These are phyloP conservation scores for Xerocomus amazonicus DNA, from an alignment of 1,284 basidiomycete genomes.

Conservation along the genomic window DNA sequence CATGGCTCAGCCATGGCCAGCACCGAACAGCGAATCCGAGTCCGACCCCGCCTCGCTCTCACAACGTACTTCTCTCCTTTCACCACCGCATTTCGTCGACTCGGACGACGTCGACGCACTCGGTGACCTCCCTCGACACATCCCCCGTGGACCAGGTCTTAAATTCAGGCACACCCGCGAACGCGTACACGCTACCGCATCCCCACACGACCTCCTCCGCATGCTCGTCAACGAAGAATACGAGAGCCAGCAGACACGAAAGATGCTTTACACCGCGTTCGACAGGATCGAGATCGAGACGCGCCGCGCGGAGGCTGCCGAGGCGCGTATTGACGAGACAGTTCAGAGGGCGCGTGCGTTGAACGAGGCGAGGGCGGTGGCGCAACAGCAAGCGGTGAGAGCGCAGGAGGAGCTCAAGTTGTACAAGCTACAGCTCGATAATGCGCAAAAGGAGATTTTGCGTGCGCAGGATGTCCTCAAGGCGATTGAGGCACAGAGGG, in stretches of 20 bases:
- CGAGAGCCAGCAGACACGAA: conserved; percentile 50
- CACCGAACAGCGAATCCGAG: conserved; percentile 4
- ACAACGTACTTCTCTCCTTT: conserved; percentile 29
- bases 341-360: conserved; percentile 48
- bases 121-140: too few relatives aligned
- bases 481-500: conserved; percentile 44
- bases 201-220: conserved; percentile 44
- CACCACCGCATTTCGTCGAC: conserved; percentile 18
- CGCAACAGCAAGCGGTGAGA: conserved; percentile 50
- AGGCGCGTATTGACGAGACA: conserved; percentile 47
- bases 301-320: conserved; percentile 49
- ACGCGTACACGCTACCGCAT: conserved; percentile 28
- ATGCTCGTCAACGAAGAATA: conserved; percentile 54
- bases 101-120: too few relatives aligned
- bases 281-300: conserved; percentile 53
- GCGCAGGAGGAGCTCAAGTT: conserved; percentile 53
- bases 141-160: conserved; percentile 25
- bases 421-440: conserved; percentile 61
- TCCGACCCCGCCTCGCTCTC: conserved; percentile 29
- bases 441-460: conserved; percentile 58
- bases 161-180: conserved; percentile 36
- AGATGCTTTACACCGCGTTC: conserved; percentile 47
- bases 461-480: conserved; percentile 44
- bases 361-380: conserved; percentile 47
- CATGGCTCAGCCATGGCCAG: conserved; percentile 29